Conservation (phyloP, 768 basidiomycete genomes). For the Agrocybe praecox region DNA sequence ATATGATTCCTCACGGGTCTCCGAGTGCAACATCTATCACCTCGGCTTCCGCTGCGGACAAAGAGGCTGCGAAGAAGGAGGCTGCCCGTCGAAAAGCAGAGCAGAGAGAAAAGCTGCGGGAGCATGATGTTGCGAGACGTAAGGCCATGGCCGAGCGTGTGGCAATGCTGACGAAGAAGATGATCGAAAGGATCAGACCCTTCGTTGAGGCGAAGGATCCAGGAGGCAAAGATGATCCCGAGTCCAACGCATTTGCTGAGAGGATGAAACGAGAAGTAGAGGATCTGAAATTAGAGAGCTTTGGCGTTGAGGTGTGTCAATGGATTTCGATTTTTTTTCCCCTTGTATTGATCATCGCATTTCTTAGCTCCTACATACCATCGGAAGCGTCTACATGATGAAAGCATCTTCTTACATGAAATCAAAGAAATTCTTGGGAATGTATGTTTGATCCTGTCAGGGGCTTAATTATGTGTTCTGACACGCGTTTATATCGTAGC, state of each 20-base stretch:
- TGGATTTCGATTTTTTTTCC: not conserved
- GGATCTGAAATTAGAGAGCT: conserved; percentile 95
- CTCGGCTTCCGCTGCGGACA: conserved; percentile 22
- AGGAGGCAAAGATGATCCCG: conserved; percentile 78
- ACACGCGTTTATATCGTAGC: conserved; percentile 32
- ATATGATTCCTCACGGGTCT: conserved; percentile 22
- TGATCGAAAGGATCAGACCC: conserved; percentile 83
- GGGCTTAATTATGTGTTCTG: not conserved
- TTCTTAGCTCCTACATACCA: conserved; percentile 79
- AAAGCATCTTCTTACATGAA: conserved; percentile 93
- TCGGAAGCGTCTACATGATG: conserved; percentile 90
- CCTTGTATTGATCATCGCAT: conserved; percentile 1
- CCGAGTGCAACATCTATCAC: conserved; percentile 15
- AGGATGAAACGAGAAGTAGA: conserved; percentile 85
- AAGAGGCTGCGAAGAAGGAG: conserved; percentile 43
- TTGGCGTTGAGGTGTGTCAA: conserved; percentile 82
- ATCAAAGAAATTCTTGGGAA: conserved; percentile 87
- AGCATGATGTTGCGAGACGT: conserved; percentile 79
- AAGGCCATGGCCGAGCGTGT: conserved; percentile 83
- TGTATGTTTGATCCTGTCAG: conserved; percentile 49
- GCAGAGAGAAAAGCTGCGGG: conserved; percentile 82
- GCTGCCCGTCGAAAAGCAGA: conserved; percentile 72
- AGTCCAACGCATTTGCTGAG: conserved; percentile 77
- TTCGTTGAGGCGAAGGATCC: conserved; percentile 90
- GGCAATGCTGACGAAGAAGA: conserved; percentile 71